Evolutionary conservation across 805 yeast genomes (phyloP).

Genomic region (Sungouiozyma ichnusensis): DNA sequence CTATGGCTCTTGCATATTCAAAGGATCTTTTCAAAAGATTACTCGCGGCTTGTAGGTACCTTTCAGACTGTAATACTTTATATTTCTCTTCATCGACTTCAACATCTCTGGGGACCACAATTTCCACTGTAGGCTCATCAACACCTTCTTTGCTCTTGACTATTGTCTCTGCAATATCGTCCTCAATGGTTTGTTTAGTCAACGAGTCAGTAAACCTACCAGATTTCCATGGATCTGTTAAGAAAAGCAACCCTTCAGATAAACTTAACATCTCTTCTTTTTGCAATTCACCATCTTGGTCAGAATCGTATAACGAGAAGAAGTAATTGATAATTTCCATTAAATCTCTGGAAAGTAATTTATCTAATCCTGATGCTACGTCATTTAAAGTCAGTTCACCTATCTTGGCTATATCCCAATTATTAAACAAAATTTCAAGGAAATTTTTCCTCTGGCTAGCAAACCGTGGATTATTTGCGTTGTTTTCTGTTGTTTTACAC

Average conservation of each 20-base stretch:
- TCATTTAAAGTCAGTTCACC: constrained; percentile 58
- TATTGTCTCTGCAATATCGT: constrained; percentile 55
- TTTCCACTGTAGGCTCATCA: constrained; percentile 23
- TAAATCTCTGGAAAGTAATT: constrained; percentile 58
- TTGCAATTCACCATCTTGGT: constrained; percentile 49
- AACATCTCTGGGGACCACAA: constrained; percentile 48
- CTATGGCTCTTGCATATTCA: constrained; percentile 75
- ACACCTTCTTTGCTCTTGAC: constrained; percentile 27
- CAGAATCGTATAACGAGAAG: constrained; percentile 62
- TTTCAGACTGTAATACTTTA: constrained; percentile 55
- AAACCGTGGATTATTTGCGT: constrained; percentile 23
- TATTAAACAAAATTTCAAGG: constrained; percentile 49
- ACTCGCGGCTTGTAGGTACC: constrained; percentile 81
- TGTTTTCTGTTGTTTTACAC: constrained; percentile 36
- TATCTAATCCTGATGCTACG: constrained; percentile 63
- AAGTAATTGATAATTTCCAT: constrained; percentile 72
- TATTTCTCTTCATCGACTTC: constrained; percentile 53
- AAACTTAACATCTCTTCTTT: constrained; percentile 72
- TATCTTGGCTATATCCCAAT: constrained; percentile 55
- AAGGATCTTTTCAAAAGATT: constrained; percentile 78
- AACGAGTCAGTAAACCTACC: constrained; percentile 53
- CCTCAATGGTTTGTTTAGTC: constrained; percentile 53
- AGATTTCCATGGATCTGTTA: constrained; percentile 82
- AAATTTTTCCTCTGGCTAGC: constrained; percentile 35
- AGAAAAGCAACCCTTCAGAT: constrained; percentile 75